phyloP scores from a whole-genome alignment of 306 rosid genomes.

The Nissolia schottii region DNA sequence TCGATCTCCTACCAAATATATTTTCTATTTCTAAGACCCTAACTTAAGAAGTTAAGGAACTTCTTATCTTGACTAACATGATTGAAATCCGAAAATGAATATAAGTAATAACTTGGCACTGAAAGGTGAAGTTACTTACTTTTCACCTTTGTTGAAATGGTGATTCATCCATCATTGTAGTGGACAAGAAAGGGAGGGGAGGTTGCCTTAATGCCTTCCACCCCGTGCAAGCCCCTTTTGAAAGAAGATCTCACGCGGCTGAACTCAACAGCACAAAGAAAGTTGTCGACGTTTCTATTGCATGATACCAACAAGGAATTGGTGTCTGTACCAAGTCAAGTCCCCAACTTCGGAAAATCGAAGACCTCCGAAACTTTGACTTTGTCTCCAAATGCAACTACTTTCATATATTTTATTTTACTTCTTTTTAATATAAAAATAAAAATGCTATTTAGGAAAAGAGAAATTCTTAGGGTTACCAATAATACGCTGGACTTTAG shows the following conservation, averaged over 20 bases:
- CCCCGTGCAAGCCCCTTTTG: background rate
- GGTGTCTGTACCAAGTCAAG: background rate
- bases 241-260: background rate
- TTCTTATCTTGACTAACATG: too few relatives aligned
- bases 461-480: too few relatives aligned
- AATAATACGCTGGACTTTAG: too few relatives aligned
- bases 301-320: background rate
- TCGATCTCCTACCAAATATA: too few relatives aligned
- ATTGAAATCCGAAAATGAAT: too few relatives aligned
- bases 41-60: too few relatives aligned
- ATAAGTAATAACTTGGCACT: background rate
- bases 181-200: background rate
- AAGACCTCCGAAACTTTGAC: constrained; percentile 26
- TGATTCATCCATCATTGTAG: background rate
- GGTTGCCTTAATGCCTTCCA: background rate
- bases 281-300: background rate
- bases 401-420: background rate
- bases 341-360: background rate
- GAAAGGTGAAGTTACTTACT: background rate
- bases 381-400: background rate
- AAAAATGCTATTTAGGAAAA: too few relatives aligned
- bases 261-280: background rate
- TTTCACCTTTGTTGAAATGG: background rate
- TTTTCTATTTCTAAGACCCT: too few relatives aligned
- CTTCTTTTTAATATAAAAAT: background rate